Evolutionary conservation across 371 early-diverging fungal genomes (phyloP).

Genomic region (Mucor lusitanicus): DNA sequence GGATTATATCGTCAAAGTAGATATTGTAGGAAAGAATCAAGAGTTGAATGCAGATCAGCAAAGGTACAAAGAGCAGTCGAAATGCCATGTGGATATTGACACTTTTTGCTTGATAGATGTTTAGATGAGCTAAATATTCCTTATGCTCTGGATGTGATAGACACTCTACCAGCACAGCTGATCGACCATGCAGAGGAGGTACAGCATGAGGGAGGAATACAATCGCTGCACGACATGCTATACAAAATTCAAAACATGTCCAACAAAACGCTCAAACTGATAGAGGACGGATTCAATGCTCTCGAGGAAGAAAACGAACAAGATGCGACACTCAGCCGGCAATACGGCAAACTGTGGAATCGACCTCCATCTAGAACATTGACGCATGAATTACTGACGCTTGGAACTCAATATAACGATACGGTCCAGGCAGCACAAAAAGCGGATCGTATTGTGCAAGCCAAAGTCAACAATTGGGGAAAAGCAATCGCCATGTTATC

Average conservation of each 20-base stretch:
- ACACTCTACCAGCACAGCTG: slow-evolving; percentile 67
- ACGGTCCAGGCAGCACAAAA: slow-evolving; percentile 70
- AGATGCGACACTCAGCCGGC: slow-evolving; percentile 64
- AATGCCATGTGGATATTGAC: neutral
- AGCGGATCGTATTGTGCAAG: slow-evolving; percentile 65
- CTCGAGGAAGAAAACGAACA: slow-evolving; percentile 76
- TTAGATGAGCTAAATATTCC: slow-evolving; percentile 28
- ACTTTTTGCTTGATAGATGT: slow-evolving; percentile 12
- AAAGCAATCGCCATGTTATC: slow-evolving; percentile 65
- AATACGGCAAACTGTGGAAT: slow-evolving; percentile 57
- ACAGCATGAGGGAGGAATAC: slow-evolving; percentile 69
- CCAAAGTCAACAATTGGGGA: slow-evolving; percentile 66
- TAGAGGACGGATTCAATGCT: slow-evolving; percentile 68
- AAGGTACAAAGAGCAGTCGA: slow-evolving; percentile 33
- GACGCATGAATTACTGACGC: slow-evolving; percentile 61
- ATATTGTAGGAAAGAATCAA: slow-evolving; percentile 61
- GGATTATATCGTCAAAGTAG: slow-evolving; percentile 68
- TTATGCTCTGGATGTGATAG: slow-evolving; percentile 41
- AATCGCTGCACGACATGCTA: slow-evolving; percentile 63
- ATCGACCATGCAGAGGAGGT: slow-evolving; percentile 74
- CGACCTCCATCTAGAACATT: slow-evolving; percentile 62
- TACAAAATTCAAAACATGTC: slow-evolving; percentile 61
- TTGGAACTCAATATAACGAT: slow-evolving; percentile 60
- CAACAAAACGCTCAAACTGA: slow-evolving; percentile 44
- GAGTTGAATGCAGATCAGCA: slow-evolving; percentile 63